phyloP scores from a whole-genome alignment of 805 yeast genomes.

The Candida golubevii region DNA sequence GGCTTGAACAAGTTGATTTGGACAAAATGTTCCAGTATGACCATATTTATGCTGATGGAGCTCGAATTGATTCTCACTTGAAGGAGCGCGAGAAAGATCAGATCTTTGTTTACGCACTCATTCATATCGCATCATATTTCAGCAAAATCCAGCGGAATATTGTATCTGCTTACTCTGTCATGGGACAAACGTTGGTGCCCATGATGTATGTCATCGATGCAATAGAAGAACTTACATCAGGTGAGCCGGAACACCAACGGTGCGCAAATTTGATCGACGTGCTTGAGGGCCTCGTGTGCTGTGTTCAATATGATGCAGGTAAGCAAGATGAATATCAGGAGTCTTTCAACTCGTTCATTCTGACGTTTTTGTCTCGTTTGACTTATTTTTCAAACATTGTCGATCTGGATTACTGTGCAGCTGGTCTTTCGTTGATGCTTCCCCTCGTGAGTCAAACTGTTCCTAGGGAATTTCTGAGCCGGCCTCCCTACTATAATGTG shows the following conservation, averaged over 20 bases:
- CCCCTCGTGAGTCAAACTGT: slow-evolving; percentile 46
- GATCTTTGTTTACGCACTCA: slow-evolving; percentile 11
- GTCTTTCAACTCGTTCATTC: neutral
- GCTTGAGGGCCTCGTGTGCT: slow-evolving; percentile 6
- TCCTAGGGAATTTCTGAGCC: slow-evolving; percentile 11
- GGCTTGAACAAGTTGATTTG: slow-evolving; percentile 2
- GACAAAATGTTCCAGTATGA: slow-evolving; percentile 7
- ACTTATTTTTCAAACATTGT: slow-evolving; percentile 20
- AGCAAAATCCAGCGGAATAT: neutral
- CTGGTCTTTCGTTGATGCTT: slow-evolving; percentile 53
- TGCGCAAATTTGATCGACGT: slow-evolving; percentile 6
- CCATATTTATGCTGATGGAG: slow-evolving; percentile 1
- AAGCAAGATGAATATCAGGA: neutral
- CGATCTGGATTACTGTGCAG: slow-evolving; percentile 54
- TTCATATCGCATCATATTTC: slow-evolving; percentile 17
- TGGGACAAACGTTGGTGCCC: too few relatives aligned
- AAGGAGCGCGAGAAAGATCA: slow-evolving; percentile 2
- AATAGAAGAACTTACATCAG: too few relatives aligned
- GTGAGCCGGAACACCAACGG: neutral
- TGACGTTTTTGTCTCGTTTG: slow-evolving; percentile 28
- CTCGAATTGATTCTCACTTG: too few relatives aligned
- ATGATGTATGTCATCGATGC: too few relatives aligned
- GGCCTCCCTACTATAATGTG: neutral
- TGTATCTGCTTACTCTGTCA: neutral
- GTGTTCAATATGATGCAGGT: slow-evolving; percentile 3